phyloP scores from a whole-genome alignment of 1,284 basidiomycete genomes.

The Wallemia hederae region DNA sequence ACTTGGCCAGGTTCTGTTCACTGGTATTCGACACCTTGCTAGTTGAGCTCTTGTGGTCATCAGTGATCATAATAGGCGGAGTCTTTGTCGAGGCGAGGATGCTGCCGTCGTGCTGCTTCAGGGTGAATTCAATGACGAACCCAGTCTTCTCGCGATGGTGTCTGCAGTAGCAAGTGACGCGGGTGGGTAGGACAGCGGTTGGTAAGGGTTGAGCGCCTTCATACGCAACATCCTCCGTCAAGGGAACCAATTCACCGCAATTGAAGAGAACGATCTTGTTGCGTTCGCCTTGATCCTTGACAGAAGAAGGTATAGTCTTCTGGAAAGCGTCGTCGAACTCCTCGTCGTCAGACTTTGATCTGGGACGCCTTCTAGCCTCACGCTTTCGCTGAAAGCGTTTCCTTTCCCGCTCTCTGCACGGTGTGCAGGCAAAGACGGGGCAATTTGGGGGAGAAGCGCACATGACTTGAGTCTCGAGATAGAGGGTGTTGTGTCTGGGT shows the following conservation, averaged over 20 bases:
- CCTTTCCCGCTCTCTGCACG: slow-evolving; percentile 58
- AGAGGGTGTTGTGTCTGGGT: slow-evolving; percentile 4
- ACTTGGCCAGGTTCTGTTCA: neutral
- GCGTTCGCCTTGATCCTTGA: slow-evolving; percentile 15
- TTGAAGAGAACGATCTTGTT: slow-evolving; percentile 78
- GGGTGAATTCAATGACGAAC: slow-evolving; percentile 70
- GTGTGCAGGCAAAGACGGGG: slow-evolving; percentile 42
- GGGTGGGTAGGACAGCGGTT: slow-evolving; percentile 42
- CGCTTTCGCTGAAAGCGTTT: slow-evolving; percentile 65
- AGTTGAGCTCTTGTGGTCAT: slow-evolving; percentile 69
- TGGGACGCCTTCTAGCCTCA: slow-evolving; percentile 41
- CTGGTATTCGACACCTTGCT: slow-evolving; percentile 12
- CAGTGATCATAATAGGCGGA: slow-evolving; percentile 92
- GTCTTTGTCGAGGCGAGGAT: slow-evolving; percentile 58
- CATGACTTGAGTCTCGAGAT: slow-evolving; percentile 9
- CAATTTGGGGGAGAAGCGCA: slow-evolving; percentile 7
- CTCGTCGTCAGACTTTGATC: slow-evolving; percentile 46
- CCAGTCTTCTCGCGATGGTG: slow-evolving; percentile 95
- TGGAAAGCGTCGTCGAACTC: slow-evolving; percentile 20
- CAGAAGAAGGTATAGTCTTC: slow-evolving; percentile 27
- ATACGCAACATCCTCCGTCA: slow-evolving; percentile 48
- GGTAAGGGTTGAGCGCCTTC: neutral
- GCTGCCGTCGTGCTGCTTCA: slow-evolving; percentile 51
- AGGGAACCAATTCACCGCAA: slow-evolving; percentile 68
- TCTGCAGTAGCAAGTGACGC: slow-evolving; percentile 95